phyloP scores from a whole-genome alignment of 805 yeast species.

The Saccharomycopsis sp. region DNA sequence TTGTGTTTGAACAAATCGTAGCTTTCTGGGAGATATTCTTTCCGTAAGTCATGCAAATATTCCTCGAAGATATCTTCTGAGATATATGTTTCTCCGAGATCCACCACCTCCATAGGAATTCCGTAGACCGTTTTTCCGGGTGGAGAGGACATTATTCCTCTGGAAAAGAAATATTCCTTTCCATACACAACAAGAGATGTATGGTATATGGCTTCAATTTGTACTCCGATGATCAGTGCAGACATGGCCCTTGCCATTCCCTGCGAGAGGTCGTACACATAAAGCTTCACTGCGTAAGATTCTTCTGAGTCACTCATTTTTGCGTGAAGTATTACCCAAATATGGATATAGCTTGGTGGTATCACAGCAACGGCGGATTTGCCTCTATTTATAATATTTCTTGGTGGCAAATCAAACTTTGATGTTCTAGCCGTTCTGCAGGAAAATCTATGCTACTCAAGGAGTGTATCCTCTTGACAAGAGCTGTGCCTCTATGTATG shows the following conservation, averaged over 20 bases:
- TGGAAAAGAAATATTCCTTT: slow-evolving; percentile 54
- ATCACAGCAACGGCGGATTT: neutral
- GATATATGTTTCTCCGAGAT: slow-evolving; percentile 47
- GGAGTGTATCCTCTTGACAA: too few species aligned
- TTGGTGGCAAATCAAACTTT: slow-evolving; percentile 43
- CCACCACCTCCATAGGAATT: slow-evolving; percentile 43
- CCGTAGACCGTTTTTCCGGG: slow-evolving; percentile 61
- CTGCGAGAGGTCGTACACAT: slow-evolving; percentile 57
- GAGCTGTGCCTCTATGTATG: too few species aligned
- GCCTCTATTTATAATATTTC: slow-evolving; percentile 39
- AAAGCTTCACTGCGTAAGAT: slow-evolving; percentile 39
- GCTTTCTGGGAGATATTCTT: slow-evolving; percentile 39
- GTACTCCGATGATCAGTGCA: slow-evolving; percentile 44
- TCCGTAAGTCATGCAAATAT: slow-evolving; percentile 43
- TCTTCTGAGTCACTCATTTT: slow-evolving; percentile 22
- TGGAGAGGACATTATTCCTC: slow-evolving; percentile 40
- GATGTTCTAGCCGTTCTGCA: neutral
- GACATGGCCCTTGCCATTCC: slow-evolving; percentile 53
- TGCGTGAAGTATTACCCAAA: slow-evolving; percentile 10
- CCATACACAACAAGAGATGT: slow-evolving; percentile 50
- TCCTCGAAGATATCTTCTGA: slow-evolving; percentile 48
- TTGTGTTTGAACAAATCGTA: slow-evolving; percentile 58
- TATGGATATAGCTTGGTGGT: neutral
- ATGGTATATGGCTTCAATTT: slow-evolving; percentile 60
- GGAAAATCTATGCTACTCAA: too few species aligned